A percentile compares a stretch with the other conserved stretches of the same genome.
Evolutionary conservation across 2,329 filamentous ascomycete species (phyloP).

Genomic region (Cryphonectria radicalis): DNA sequence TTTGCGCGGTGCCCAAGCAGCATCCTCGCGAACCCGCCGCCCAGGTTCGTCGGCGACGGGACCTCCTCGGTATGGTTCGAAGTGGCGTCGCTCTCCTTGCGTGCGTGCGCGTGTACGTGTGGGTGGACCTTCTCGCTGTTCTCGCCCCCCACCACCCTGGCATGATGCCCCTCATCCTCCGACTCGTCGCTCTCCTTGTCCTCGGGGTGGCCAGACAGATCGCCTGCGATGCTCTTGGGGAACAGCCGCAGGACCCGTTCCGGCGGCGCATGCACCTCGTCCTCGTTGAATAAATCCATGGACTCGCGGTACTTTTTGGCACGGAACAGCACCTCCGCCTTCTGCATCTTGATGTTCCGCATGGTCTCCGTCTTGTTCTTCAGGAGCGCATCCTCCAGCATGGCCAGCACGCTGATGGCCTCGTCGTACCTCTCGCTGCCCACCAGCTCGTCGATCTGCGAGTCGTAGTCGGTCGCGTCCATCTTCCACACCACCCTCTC

Average conservation of each 20-base stretch:
- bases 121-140: slow-evolving; percentile 38
- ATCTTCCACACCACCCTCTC: slow-evolving; percentile 95
- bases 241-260: slow-evolving; percentile 86
- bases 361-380: slow-evolving; percentile 80
- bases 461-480: slow-evolving; percentile 89
- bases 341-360: slow-evolving; percentile 86
- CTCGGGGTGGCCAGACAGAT: slow-evolving; percentile 62
- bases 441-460: slow-evolving; percentile 83
- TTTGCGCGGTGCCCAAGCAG: slow-evolving; percentile 53
- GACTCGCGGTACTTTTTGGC: slow-evolving; percentile 82
- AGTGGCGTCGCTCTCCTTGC: slow-evolving; percentile 34
- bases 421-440: slow-evolving; percentile 79
- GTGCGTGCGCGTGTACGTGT: slow-evolving; percentile 12
- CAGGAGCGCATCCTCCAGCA: slow-evolving; percentile 91
- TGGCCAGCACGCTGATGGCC: slow-evolving; percentile 83
- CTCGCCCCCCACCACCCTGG: slow-evolving; percentile 27
- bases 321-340: slow-evolving; percentile 84
- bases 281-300: slow-evolving; percentile 83
- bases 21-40: slow-evolving; percentile 57
- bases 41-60: slow-evolving; percentile 41
- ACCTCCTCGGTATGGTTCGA: slow-evolving; percentile 34
- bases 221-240: slow-evolving; percentile 81
- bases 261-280: slow-evolving; percentile 85
- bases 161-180: slow-evolving; percentile 37
- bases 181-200: slow-evolving; percentile 42